Conservation (phyloP, 768 basidiomycete species). For the Phanerochaete carnosa region DNA sequence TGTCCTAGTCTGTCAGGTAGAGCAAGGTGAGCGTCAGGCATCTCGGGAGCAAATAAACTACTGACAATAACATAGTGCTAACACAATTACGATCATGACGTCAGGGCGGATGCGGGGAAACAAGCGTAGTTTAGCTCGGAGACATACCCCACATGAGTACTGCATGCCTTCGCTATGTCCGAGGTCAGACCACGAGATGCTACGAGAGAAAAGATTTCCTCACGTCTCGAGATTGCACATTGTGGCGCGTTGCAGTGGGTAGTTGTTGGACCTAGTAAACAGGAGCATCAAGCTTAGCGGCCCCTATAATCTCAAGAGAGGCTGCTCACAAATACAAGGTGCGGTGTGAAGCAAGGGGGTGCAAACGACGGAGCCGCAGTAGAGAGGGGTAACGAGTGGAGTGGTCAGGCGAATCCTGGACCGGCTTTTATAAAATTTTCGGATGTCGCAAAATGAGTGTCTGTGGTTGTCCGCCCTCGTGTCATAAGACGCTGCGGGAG, state of each 20-base stretch:
- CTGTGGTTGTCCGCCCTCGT: slow-evolving; percentile 4
- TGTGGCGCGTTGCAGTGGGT: slow-evolving; percentile 1
- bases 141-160: slow-evolving; percentile 12
- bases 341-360: slow-evolving; percentile 1
- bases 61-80: slow-evolving; percentile 71
- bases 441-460: neutral
- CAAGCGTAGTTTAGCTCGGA: neutral
- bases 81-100: slow-evolving; percentile 14
- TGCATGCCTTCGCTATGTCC: slow-evolving; percentile 2
- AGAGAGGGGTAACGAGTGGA: slow-evolving; percentile 15
- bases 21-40: slow-evolving; percentile 5
- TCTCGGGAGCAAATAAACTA: slow-evolving; percentile 16
- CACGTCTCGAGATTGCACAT: slow-evolving; percentile 41
- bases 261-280: slow-evolving; percentile 13
- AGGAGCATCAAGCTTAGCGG: neutral
- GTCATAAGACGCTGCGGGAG: slow-evolving; percentile 21
- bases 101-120: slow-evolving; percentile 17
- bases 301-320: slow-evolving; percentile 10
- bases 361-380: slow-evolving; percentile 6
- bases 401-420: slow-evolving; percentile 11
- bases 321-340: slow-evolving; percentile 6
- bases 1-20: slow-evolving; percentile 41
- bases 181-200: slow-evolving; percentile 8
- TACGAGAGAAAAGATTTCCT: slow-evolving; percentile 16
- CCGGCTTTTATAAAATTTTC: slow-evolving; percentile 27